Base-by-base conservation (phyloP, 2,329 filamentous ascomycete species). In the Metarhizium robertsii region DNA sequence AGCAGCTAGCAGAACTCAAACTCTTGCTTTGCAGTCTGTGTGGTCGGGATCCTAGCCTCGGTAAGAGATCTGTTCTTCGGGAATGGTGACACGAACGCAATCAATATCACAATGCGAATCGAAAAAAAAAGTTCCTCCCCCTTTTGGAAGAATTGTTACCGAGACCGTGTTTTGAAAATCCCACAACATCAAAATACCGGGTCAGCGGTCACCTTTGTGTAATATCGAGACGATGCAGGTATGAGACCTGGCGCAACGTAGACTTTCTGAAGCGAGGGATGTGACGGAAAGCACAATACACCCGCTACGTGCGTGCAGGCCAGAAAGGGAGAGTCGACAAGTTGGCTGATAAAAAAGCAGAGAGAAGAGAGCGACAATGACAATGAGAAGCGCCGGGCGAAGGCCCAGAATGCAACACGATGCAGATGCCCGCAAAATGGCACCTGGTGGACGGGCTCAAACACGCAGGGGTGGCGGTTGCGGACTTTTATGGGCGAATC, bases 391-490 rank as follows among this genome's bases (percentile, higher is more conserved):
- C 56, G 51, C 50, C 40, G 45, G 34, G 53, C 42, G 53, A 55
- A 42, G 32, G 53, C 40, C 40, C 36, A 38, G 56, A 43, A 58
- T 53, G 53, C 53, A 58, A 51, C 40, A 53, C 56, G 49, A 55
- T 50, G 53, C 56, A 51, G 56, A 45, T 46, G 50, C 50, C 53
- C 56, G 52, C 53, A 55, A 55, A 53, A 49, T 6, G 14, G 42
- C 4, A 52, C 43, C 42, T 25, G 32, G 52, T 32, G 18, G 48
- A 50, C 40, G 34, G 55, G 30, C 48, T 42, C 50, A 56, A 43
- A 56, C 51, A 48, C 36, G 32, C 56, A 58, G 57, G 52, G 54
- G 52, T 56, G 54, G 57, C 52, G 49, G 48, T 46, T 50, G n/a
- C 32, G 52, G 43, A 46, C 40, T 38, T n/a, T 32, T 32, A 40